These are phyloP conservation scores for Calamus simplicifolius DNA, from an alignment of 176 grass and related monocot species.

Conservation along the genomic window DNA sequence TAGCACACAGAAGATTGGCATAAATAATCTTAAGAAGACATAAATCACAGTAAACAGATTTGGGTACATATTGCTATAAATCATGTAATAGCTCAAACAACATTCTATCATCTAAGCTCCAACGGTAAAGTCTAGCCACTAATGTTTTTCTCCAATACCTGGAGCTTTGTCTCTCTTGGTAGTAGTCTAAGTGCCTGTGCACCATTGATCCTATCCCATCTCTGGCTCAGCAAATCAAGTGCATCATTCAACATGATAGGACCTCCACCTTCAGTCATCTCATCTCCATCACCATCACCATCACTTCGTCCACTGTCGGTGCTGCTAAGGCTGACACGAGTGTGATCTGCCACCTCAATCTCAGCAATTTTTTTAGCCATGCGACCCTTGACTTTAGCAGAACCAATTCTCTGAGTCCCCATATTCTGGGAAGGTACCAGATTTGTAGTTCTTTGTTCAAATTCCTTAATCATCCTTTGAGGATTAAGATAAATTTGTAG, in stretches of 20 bases:
- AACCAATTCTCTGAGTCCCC: constrained; percentile 42
- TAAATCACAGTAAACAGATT: no score
- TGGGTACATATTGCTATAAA: no score
- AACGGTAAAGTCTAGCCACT: no score
- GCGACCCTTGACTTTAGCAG: constrained; percentile 47
- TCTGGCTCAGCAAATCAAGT: constrained; percentile 80
- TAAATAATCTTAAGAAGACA: no score
- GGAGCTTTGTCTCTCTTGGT: constrained; percentile 93
- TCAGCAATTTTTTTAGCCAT: constrained; percentile 76
- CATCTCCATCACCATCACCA: constrained; percentile 86
- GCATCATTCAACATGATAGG: constrained; percentile 93
- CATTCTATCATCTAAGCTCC: no score
- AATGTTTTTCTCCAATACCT: constrained; percentile 29
- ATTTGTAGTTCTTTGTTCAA: constrained; percentile 51
- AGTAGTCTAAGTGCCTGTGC: constrained; percentile 85
- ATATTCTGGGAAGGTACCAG: constrained; percentile 54
- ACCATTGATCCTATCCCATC: constrained; percentile 99
- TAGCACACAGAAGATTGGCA: no score
- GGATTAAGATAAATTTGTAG: constrained; percentile 98
- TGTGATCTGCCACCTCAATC: constrained; percentile 82
- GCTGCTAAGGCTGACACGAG: constrained; percentile 48
- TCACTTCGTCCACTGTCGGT: constrained; percentile 95
- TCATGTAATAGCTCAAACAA: no score
- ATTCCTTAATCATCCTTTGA: constrained; percentile 57
- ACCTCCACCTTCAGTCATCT: constrained; percentile 54